These are phyloP conservation scores for Mollisia scopiformis DNA, from an alignment of 2,329 filamentous ascomycete genomes.

Conservation along the genomic window DNA sequence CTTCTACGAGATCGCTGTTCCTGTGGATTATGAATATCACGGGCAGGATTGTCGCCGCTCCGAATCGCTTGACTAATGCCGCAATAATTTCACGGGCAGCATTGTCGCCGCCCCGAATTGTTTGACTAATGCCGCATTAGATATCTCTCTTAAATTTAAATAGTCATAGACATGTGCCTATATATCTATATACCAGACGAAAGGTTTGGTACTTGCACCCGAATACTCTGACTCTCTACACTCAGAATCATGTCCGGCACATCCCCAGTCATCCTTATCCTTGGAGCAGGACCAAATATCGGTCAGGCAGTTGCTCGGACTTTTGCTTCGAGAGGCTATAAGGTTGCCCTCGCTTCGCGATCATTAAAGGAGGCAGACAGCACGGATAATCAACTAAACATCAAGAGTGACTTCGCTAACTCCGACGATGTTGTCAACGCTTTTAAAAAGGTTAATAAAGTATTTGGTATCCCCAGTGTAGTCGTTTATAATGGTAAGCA, in stretches of 20 bases:
- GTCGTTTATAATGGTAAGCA: conserved; percentile 45
- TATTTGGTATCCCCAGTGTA: conserved; percentile 41
- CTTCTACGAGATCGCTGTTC: too few species aligned
- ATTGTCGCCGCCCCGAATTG: neutral
- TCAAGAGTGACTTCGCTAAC: conserved; percentile 54
- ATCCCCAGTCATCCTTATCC: conserved; percentile 39
- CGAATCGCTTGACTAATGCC: neutral
- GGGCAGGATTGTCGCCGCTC: neutral
- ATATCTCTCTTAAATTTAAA: too few species aligned
- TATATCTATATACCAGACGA: neutral
- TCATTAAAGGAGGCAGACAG: conserved; percentile 32
- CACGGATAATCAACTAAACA: conserved; percentile 37
- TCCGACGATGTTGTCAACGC: conserved; percentile 40
- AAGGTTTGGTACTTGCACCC: neutral
- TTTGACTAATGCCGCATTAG: too few species aligned
- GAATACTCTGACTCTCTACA: neutral
- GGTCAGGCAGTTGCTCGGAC: conserved; percentile 39
- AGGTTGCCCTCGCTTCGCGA: conserved; percentile 43
- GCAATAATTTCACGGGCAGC: too few species aligned
- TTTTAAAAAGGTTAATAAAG: conserved; percentile 42
- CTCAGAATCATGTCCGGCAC: neutral
- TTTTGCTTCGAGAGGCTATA: conserved; percentile 45
- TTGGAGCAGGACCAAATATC: conserved; percentile 45
- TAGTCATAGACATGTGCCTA: neutral
- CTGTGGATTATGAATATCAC: too few species aligned